Evolutionary conservation across 2,329 filamentous ascomycete genomes (phyloP), one percentile per base, ranked within the genome.

Genomic region (Alternaria sp.): DNA sequence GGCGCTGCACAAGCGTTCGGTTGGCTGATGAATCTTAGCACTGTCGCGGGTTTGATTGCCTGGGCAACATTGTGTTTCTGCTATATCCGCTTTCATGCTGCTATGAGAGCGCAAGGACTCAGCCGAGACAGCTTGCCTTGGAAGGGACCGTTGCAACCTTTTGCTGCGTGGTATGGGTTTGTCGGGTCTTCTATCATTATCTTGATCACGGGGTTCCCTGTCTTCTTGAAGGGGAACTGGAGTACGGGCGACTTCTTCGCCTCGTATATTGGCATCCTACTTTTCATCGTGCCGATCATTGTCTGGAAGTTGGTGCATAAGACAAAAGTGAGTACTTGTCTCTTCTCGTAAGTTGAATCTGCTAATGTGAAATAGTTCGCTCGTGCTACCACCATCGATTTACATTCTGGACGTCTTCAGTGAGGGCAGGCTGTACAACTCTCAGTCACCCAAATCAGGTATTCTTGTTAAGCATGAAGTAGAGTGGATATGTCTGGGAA

Each of bases 11-110:
- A 48, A n/a, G 44, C 44, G 0, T 48, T 48, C 1, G 44, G 44
- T 48, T 92, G 90, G 90, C 86, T 92, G 62, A 84, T 91, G 28
- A 89, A 84, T 48, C 74, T 90, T 69, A 83, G 90, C 10, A 92
- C 90, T 9, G 88, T 90, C 0, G 90, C 88, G 0, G 88, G 90
- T 64, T 28, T 72, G 28, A 63, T 70, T 17, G 69, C 68, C 13
- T 74, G 68, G 66, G 61, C 63, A 10, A 80, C 84, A 66, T 83
- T 86, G 71, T 86, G 85, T 62, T 81, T 87, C 54, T 87, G 88
- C 0, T 93, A 90, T 74, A 80, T 92, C 49, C 85, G 84, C 54
- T 93, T 91, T 73, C 80, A 88, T 71, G 85, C 86, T 31, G 90
- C 90, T 0, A 81, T 90, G 54, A 80, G 83, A 33, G 87, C 83